phyloP scores from a whole-genome alignment of 2,329 filamentous ascomycete species.

The Pezicula radicicola region DNA sequence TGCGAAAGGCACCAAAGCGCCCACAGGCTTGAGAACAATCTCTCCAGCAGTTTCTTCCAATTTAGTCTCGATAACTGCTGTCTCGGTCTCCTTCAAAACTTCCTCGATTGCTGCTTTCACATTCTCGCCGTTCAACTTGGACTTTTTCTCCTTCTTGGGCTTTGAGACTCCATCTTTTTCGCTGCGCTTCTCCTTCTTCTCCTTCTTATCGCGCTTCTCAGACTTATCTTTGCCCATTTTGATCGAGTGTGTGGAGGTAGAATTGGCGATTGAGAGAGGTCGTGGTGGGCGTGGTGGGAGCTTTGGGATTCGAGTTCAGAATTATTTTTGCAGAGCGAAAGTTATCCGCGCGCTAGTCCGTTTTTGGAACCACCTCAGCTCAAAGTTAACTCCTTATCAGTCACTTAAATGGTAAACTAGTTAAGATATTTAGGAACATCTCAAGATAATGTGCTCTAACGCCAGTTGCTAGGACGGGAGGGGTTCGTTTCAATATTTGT shows the following conservation, averaged over 20 bases:
- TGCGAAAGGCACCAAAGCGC: constrained; percentile 78
- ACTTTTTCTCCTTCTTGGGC: constrained; percentile 35
- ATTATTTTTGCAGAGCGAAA: constrained; percentile 2
- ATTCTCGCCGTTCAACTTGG: constrained; percentile 41
- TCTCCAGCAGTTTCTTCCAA: constrained; percentile 36
- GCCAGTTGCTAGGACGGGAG: too few species aligned
- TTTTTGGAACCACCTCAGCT: background rate
- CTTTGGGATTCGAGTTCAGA: background rate
- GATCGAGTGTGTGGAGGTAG: background rate
- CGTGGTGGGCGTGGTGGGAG: background rate
- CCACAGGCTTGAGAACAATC: constrained; percentile 41
- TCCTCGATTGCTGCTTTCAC: constrained; percentile 62
- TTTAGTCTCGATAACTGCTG: constrained; percentile 37
- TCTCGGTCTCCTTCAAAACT: constrained; percentile 53
- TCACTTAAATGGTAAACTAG: too few species aligned
- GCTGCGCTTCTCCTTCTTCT: constrained; percentile 68
- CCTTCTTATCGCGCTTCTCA: constrained; percentile 31
- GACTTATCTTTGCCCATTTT: constrained; percentile 6
- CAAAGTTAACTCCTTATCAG: too few species aligned
- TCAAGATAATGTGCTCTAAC: too few species aligned
- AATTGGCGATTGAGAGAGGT: background rate
- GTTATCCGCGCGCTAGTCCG: constrained; percentile 4
- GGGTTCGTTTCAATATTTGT: too few species aligned
- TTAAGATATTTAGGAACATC: too few species aligned
- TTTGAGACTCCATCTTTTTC: constrained; percentile 42